Evolutionary conservation across 352 stramenopile genomes (phyloP).

Genomic region (Albugo candida): DNA sequence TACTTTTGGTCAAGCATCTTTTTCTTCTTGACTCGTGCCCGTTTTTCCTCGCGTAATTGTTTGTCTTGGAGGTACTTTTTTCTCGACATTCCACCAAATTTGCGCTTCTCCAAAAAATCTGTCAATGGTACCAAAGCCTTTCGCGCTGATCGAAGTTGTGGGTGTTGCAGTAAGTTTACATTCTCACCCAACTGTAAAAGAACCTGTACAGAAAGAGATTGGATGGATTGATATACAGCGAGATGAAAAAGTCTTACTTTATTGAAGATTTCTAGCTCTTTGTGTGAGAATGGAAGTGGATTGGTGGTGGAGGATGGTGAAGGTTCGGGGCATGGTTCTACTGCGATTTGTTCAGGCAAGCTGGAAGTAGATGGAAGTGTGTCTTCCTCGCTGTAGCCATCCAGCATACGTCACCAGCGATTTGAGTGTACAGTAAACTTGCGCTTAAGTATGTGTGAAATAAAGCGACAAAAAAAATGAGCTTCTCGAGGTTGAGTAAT

Average conservation of each 20-base stretch:
- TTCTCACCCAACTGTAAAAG: constrained; percentile 30
- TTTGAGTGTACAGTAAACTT: too few species aligned
- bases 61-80: constrained; percentile 83
- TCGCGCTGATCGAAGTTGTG: constrained; percentile 51
- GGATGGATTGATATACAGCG: constrained; percentile 36
- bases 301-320: too few species aligned
- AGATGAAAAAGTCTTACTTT: constrained; percentile 26
- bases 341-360: too few species aligned
- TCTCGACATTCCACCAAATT: constrained; percentile 59
- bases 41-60: constrained; percentile 68
- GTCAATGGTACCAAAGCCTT: constrained; percentile 62
- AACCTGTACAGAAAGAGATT: constrained; percentile 43
- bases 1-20: constrained; percentile 86
- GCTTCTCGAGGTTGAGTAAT: too few species aligned
- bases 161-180: constrained; percentile 35
- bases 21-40: constrained; percentile 58
- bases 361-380: too few species aligned
- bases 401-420: too few species aligned
- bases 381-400: too few species aligned
- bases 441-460: too few species aligned
- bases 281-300: too few species aligned
- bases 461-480: too few species aligned
- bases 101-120: constrained; percentile 64
- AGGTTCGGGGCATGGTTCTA: too few species aligned
- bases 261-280: too few species aligned